phyloP scores from a whole-genome alignment of 208 protist genomes.

The Acanthamoeba divionensis region DNA sequence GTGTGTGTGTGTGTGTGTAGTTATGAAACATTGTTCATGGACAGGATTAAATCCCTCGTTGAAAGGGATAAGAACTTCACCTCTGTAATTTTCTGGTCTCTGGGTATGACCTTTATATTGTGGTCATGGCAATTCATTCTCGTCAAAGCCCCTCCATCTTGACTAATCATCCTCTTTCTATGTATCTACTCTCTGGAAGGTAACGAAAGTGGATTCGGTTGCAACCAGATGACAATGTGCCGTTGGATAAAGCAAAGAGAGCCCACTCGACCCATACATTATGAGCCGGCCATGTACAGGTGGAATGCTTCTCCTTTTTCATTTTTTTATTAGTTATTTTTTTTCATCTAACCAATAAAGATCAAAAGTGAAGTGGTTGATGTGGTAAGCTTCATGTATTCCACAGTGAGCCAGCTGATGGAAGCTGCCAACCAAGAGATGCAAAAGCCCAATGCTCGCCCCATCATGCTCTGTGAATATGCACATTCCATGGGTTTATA shows the following conservation, averaged over 20 bases:
- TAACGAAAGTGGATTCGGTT: slow-evolving; percentile 67
- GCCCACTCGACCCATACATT: slow-evolving; percentile 21
- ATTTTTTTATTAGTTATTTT: neutral
- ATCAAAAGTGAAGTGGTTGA: slow-evolving; percentile 5
- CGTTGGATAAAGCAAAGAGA: neutral
- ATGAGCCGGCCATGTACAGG: slow-evolving; percentile 50
- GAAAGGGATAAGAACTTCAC: slow-evolving; percentile 57
- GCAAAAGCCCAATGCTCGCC: neutral
- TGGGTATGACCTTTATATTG: neutral
- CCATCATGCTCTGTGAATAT: slow-evolving; percentile 73
- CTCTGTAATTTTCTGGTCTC: slow-evolving; percentile 70
- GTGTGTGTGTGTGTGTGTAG: too few relatives aligned
- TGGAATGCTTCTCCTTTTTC: neutral
- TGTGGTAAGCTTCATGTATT: slow-evolving; percentile 51
- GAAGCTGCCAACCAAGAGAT: neutral
- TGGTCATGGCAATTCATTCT: neutral
- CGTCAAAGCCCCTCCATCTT: neutral
- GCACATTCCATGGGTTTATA: slow-evolving; percentile 70
- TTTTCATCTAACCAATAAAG: neutral
- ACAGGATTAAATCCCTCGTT: slow-evolving; percentile 9
- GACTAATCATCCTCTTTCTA: too few relatives aligned
- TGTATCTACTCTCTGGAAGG: slow-evolving; percentile 42
- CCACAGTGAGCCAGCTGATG: neutral
- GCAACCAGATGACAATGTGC: slow-evolving; percentile 17
- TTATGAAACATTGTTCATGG: slow-evolving; percentile 8